Conservation (phyloP, 2,329 filamentous ascomycete species). For the Tympanopsis confertula region DNA sequence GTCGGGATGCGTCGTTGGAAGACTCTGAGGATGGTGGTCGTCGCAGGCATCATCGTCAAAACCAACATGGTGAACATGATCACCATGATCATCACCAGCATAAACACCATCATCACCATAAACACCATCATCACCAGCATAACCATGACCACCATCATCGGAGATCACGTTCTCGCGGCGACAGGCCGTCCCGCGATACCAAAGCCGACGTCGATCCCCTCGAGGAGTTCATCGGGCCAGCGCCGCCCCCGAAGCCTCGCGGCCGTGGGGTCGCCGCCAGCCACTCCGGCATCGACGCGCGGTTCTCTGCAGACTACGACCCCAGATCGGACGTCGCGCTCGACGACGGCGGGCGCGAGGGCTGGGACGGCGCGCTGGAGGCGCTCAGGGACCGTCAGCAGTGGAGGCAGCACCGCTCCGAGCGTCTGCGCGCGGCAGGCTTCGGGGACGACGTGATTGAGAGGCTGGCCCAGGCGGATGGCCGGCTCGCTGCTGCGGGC, state of each 20-base stretch:
- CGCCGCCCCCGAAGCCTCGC: constrained; percentile 41
- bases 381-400: constrained; percentile 68
- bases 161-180: no score
- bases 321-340: constrained; percentile 42
- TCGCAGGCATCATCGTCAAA: no score
- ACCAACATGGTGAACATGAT: no score
- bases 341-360: constrained; percentile 39
- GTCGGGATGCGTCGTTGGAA: no score
- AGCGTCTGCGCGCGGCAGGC: constrained; percentile 64
- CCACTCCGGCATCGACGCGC: constrained; percentile 62
- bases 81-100: no score
- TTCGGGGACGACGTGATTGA: constrained; percentile 66
- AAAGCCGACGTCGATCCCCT: constrained; percentile 57
- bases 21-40: no score
- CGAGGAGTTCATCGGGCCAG: constrained; percentile 67
- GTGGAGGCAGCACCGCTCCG: constrained; percentile 65
- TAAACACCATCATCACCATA: no score
- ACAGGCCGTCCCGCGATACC: neutral
- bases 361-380: constrained; percentile 75
- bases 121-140: no score
- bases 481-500: constrained; percentile 41
- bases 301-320: constrained; percentile 60
- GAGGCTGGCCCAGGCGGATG: constrained; percentile 60
- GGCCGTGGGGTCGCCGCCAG: constrained; percentile 58
- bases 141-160: no score